Evolutionary conservation across 805 yeast species (phyloP).

Genomic region (Suhomyces prunicola): DNA sequence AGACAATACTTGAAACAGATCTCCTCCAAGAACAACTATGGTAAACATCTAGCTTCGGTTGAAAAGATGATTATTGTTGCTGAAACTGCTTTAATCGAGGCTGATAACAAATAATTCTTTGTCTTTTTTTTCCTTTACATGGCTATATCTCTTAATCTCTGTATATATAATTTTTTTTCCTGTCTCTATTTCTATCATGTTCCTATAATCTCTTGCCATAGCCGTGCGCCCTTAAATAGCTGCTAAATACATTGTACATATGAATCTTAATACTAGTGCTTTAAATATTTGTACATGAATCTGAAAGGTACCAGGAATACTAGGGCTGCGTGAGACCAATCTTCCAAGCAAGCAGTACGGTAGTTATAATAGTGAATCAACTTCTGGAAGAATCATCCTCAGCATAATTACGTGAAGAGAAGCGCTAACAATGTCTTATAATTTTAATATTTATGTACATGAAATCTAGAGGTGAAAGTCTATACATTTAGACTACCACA

Average conservation of each 20-base stretch:
- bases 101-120: constrained; percentile 21
- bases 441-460: not conserved
- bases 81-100: constrained; percentile 45
- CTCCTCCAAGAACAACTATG: constrained; percentile 59
- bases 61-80: constrained; percentile 65
- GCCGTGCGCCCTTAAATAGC: not conserved
- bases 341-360: too few species aligned
- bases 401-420: too few species aligned
- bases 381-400: too few species aligned
- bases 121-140: not conserved
- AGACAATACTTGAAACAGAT: constrained; percentile 76
- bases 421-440: too few species aligned
- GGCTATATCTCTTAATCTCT: not conserved
- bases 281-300: too few species aligned
- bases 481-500: not conserved
- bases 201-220: not conserved
- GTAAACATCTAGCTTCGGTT: constrained; percentile 80
- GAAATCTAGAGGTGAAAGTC: not conserved
- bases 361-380: too few species aligned
- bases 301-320: too few species aligned
- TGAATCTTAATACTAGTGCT: not conserved
- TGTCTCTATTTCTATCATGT: not conserved
- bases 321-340: too few species aligned
- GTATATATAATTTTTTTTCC: not conserved
- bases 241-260: not conserved